These are phyloP conservation scores for Phytophthora kernoviae DNA, from an alignment of 352 stramenopile genomes.

Conservation along the genomic window DNA sequence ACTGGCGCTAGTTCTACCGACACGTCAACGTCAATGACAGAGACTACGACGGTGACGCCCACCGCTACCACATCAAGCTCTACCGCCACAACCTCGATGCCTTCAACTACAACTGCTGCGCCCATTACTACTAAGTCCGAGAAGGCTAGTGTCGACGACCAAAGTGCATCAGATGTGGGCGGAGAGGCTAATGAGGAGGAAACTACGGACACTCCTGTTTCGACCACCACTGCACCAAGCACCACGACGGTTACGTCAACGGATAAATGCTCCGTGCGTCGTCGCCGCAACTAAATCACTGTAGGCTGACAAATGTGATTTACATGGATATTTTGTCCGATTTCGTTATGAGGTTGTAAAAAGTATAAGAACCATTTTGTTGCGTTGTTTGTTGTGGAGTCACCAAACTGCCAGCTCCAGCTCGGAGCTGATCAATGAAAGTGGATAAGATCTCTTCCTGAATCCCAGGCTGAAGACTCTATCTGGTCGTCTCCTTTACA, in stretches of 20 bases:
- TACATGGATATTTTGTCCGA: no score
- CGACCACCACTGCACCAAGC: slow-evolving; percentile 2
- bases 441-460: not conserved
- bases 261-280: slow-evolving; percentile 12
- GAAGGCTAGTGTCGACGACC: not conserved
- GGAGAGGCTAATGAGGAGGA: slow-evolving; percentile 4
- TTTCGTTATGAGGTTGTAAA: no score
- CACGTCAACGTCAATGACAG: not conserved
- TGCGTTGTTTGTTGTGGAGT: no score
- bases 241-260: slow-evolving; percentile 10
- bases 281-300: slow-evolving; percentile 17
- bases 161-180: slow-evolving; percentile 12
- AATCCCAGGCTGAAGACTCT: not conserved
- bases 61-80: slow-evolving; percentile 2
- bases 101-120: not conserved
- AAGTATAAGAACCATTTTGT: no score
- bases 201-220: slow-evolving; percentile 6
- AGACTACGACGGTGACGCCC: not conserved
- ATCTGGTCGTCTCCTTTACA: not conserved
- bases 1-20: slow-evolving; percentile 4
- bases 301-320: no score
- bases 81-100: slow-evolving; percentile 3
- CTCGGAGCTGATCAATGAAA: no score
- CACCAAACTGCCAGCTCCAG: no score
- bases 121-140: slow-evolving; percentile 8